Base-by-base conservation (phyloP, 1,284 basidiomycete genomes). In the Austroboletus niveus region DNA sequence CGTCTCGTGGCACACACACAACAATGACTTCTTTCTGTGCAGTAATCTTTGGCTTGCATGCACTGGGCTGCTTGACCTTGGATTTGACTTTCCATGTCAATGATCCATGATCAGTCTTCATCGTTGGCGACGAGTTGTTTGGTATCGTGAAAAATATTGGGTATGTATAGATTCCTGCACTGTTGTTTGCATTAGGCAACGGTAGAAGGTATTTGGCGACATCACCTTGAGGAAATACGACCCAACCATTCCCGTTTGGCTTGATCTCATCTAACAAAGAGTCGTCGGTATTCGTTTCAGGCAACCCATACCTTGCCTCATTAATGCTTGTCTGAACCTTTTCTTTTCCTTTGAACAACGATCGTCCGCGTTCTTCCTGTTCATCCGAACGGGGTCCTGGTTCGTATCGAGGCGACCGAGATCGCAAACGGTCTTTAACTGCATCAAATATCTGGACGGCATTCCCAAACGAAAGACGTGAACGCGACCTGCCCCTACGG, bases 141-240 rank as follows among this genome's bases (percentile, higher is more conserved):
- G 95, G 93, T 45, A 99, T 84, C 5, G 86, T 78, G 68, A 98
- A 92, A 17, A 90, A 91, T 62, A 99, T 91, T 1, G 95, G 94
- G 69, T 94, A 99, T 40, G 89, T 94, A 69, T 98, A 98, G 6
- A 85, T 88, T n/a, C 93, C 92, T 90, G 61, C 20, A 50, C 27
- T 34, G 11, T 30, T 12, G 17, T 39, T 62, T 44, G 49, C 39
- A 50, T 46, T 44, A 43, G 9, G 10, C 7, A 3, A 36, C 22
- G 49, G 34, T 43, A 53, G 36, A 53, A 27, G 15, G 39, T 30
- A 45, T 14, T 5, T 69, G 76, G 42, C 22, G 31, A 29, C 43
- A 55, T 20, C 52, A 89, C 94, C 94, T 74, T 90, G 87, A 59
- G 87, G 84, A 71, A 98, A 96, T 69, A 97, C 89, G 61, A 89